phyloP scores from a whole-genome alignment of 352 stramenopile genomes.

The Blastocystis sp. region DNA sequence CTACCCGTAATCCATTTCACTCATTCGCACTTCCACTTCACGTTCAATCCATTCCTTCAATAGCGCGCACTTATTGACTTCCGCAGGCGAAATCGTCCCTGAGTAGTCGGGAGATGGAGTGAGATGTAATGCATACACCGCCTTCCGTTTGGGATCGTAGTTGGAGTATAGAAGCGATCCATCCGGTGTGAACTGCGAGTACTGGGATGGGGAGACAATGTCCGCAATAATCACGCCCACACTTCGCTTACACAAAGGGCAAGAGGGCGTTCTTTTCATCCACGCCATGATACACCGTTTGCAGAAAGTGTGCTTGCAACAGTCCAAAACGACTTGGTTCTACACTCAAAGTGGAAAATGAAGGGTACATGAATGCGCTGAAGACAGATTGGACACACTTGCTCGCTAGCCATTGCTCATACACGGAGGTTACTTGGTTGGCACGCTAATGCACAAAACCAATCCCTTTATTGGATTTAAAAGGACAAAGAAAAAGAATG shows the following conservation, averaged over 20 bases:
- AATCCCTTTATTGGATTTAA: neutral
- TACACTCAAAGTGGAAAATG: neutral
- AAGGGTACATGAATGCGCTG: constrained; percentile 7
- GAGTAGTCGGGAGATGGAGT: constrained; percentile 20
- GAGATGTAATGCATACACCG: constrained; percentile 41
- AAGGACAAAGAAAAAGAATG: constrained; percentile 36
- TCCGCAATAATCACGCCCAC: constrained; percentile 29
- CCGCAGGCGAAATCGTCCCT: neutral
- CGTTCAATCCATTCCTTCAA: constrained; percentile 52
- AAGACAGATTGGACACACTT: constrained; percentile 43
- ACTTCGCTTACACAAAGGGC: constrained; percentile 48
- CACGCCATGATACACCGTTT: constrained; percentile 61
- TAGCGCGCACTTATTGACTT: neutral
- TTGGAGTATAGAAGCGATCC: constrained; percentile 27
- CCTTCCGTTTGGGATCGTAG: constrained; percentile 31
- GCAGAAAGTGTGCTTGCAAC: constrained; percentile 63
- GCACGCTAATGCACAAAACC: neutral
- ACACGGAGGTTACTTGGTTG: neutral
- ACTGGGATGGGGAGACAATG: constrained; percentile 47
- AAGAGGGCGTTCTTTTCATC: constrained; percentile 30
- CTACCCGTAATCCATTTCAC: neutral
- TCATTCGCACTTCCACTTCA: constrained; percentile 15
- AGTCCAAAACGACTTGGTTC: constrained; percentile 58
- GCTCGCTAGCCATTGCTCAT: constrained; percentile 2
- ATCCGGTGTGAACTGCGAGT: constrained; percentile 52